phyloP scores from a whole-genome alignment of 352 stramenopile genomes.

The Phytopythium litorale region DNA sequence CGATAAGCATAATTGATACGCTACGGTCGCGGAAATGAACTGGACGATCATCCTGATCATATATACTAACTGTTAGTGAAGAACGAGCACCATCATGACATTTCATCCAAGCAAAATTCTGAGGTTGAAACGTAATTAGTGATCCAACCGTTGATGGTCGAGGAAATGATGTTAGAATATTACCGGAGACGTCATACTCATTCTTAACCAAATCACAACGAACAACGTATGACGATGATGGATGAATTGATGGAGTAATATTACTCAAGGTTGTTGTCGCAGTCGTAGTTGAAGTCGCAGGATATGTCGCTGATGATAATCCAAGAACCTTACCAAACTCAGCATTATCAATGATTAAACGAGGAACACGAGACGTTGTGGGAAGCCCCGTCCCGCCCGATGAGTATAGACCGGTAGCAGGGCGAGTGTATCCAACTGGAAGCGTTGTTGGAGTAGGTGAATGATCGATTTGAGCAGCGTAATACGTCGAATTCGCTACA shows the following conservation, averaged over 20 bases:
- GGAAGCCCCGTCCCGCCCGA: conserved; percentile 10
- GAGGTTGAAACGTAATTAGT: no score
- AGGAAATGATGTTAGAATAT: conserved; percentile 6
- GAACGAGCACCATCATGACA: conserved; percentile 9
- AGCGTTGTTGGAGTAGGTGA: neutral
- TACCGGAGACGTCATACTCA: conserved; percentile 11
- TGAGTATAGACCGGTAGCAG: conserved; percentile 12
- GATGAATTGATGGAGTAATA: conserved; percentile 12
- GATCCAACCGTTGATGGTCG: no score
- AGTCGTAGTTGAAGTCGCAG: conserved; percentile 5
- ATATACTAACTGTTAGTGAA: conserved; percentile 12
- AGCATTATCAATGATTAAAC: conserved; percentile 14
- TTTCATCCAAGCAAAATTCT: conserved; percentile 16
- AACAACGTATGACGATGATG: conserved; percentile 9
- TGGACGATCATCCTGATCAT: conserved; percentile 12
- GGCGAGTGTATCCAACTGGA: neutral
- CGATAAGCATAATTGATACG: conserved; percentile 12
- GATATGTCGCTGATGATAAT: conserved; percentile 9
- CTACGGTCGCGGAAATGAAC: conserved; percentile 5
- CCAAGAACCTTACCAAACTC: conserved; percentile 11
- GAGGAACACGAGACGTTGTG: conserved; percentile 5
- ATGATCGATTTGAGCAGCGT: conserved; percentile 9
- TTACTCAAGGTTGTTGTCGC: conserved; percentile 8
- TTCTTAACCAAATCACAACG: conserved; percentile 19
- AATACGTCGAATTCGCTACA: conserved; percentile 8